Conservation (phyloP, 768 basidiomycete species). For the Lactifluus volemus region DNA sequence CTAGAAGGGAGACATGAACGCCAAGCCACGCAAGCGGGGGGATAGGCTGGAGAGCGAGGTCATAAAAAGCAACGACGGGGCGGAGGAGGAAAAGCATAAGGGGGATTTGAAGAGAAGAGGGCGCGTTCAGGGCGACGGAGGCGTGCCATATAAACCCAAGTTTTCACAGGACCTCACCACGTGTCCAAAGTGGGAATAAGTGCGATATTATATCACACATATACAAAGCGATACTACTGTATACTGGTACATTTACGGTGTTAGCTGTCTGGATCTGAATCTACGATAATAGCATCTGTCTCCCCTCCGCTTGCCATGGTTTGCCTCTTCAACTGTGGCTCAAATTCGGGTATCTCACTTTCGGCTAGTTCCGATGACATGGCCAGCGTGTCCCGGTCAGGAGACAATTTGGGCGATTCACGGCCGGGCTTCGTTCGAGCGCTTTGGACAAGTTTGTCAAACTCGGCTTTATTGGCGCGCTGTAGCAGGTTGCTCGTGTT, state of each 20-base stretch:
- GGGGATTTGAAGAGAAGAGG: neutral
- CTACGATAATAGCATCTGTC: constrained; percentile 3
- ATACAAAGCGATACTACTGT: too few species aligned
- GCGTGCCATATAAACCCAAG: neutral
- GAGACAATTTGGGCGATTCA: neutral
- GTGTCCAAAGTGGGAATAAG: neutral
- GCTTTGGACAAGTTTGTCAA: constrained; percentile 12
- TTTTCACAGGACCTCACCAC: neutral
- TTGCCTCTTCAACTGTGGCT: neutral
- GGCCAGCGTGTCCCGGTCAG: neutral
- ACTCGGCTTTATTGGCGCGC: constrained; percentile 19
- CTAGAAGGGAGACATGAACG: constrained; percentile 12
- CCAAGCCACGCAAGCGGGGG: constrained; percentile 11
- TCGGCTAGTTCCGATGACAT: neutral
- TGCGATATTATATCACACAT: too few species aligned
- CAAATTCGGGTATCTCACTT: neutral
- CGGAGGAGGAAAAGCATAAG: constrained; percentile 15
- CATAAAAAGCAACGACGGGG: constrained; percentile 11
- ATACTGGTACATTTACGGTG: neutral
- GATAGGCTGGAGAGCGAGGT: constrained; percentile 13
- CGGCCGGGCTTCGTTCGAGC: constrained; percentile 1
- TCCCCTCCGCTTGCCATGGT: neutral
- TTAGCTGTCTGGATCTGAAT: constrained; percentile 9
- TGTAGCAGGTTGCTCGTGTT: neutral
- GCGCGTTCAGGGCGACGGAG: neutral